These are phyloP conservation scores for Berkeleyomyces basicola DNA, from an alignment of 2,329 filamentous ascomycete genomes.

Conservation along the genomic window DNA sequence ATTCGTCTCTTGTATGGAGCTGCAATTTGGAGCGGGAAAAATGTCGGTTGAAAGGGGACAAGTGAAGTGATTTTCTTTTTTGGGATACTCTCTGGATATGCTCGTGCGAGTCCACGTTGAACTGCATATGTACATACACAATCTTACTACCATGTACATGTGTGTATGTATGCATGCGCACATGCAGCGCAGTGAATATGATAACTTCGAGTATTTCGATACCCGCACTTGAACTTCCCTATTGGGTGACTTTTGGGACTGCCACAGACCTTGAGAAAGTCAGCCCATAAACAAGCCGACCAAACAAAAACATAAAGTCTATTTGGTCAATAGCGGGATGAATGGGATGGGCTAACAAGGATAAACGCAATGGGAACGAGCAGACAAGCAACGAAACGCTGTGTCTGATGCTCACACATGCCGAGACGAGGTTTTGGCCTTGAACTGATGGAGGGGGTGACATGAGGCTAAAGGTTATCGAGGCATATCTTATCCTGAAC, in stretches of 20 bases:
- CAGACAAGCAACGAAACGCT: background rate
- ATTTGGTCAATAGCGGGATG: too few relatives aligned
- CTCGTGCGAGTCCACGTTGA: too few relatives aligned
- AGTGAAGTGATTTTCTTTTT: too few relatives aligned
- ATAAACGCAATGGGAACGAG: background rate
- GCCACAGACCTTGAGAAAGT: background rate
- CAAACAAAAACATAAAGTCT: too few relatives aligned
- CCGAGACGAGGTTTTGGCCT: background rate
- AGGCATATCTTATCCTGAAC: background rate
- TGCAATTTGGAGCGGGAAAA: background rate
- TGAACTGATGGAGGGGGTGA: background rate
- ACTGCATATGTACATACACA: too few relatives aligned
- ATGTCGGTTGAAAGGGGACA: too few relatives aligned
- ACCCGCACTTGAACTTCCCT: background rate
- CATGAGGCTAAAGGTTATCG: background rate
- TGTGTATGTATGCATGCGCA: too few relatives aligned
- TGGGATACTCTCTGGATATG: too few relatives aligned
- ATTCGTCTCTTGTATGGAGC: background rate
- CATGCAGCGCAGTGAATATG: too few relatives aligned
- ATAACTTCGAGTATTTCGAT: background rate
- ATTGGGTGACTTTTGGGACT: background rate
- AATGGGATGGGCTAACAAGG: background rate
- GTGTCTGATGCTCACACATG: background rate
- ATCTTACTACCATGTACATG: too few relatives aligned
- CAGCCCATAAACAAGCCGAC: too few relatives aligned